Conservation (phyloP, 495 filamentous ascomycete genomes). For the Paragyromitra xinjiangensis region DNA sequence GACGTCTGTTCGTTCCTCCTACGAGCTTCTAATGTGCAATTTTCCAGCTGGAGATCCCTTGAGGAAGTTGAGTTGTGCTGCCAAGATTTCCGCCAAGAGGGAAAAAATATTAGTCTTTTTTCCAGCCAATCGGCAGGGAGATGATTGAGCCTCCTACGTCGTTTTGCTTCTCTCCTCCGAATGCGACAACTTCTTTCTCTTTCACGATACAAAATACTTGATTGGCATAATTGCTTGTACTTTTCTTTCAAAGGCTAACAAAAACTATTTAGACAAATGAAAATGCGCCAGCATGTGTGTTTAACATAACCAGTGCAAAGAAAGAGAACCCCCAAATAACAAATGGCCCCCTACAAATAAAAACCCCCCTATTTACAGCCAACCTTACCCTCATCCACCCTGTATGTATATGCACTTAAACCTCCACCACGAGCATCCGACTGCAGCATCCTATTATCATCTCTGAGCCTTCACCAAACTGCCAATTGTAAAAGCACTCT, state of each 20-base stretch:
- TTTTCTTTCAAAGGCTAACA: constrained; percentile 1
- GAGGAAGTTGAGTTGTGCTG: constrained; percentile 15
- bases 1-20: neutral
- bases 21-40: neutral
- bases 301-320: constrained; percentile 3
- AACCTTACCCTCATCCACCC: neutral
- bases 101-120: constrained; percentile 25
- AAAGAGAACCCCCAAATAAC: constrained; percentile 19
- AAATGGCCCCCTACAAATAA: constrained; percentile 2
- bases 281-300: constrained; percentile 36
- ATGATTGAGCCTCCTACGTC: constrained; percentile 27
- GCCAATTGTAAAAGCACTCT: constrained; percentile 48
- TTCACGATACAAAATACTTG: neutral
- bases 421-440: constrained; percentile 11
- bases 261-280: constrained; percentile 21
- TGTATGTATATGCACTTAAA: constrained; percentile 21
- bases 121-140: constrained; percentile 5
- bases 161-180: neutral
- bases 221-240: neutral
- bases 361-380: constrained; percentile 19
- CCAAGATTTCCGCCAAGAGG: constrained; percentile 14
- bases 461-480: constrained; percentile 45
- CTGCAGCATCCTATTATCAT: constrained; percentile 19
- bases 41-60: neutral
- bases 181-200: neutral